These are phyloP conservation scores for Coemansia brasiliensis DNA, from an alignment of 192 early-diverging fungal genomes.

Conservation along the genomic window DNA sequence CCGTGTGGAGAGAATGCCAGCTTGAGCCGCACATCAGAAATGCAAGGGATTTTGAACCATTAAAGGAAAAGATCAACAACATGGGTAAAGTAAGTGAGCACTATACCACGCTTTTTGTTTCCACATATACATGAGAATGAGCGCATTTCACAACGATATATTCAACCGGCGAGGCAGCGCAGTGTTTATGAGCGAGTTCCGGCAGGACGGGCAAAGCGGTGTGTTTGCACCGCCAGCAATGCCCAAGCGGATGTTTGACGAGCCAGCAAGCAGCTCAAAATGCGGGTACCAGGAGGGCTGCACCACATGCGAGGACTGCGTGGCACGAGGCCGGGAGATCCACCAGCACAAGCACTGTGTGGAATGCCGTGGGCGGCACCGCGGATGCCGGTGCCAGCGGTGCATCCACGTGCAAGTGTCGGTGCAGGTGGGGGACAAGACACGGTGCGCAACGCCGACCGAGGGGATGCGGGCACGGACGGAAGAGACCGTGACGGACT, in stretches of 20 bases:
- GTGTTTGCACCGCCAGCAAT: slow-evolving; percentile 40
- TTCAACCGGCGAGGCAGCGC: slow-evolving; percentile 33
- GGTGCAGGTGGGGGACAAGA: not conserved
- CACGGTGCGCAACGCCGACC: slow-evolving; percentile 10
- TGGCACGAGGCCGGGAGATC: slow-evolving; percentile 29
- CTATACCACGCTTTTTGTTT: not conserved
- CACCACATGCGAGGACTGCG: slow-evolving; percentile 45
- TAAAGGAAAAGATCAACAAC: too few species aligned
- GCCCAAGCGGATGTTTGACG: slow-evolving; percentile 40
- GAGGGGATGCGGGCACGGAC: slow-evolving; percentile 22
- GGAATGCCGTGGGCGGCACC: slow-evolving; percentile 24
- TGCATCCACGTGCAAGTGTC: slow-evolving; percentile 21
- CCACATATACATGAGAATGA: slow-evolving; percentile 27
- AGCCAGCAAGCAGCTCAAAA: slow-evolving; percentile 19
- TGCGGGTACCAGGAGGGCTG: slow-evolving; percentile 38
- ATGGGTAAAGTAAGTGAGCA: too few species aligned
- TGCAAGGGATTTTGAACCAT: too few species aligned
- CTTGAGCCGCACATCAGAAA: too few species aligned
- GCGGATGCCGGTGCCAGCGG: slow-evolving; percentile 27
- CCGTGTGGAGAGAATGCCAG: too few species aligned
- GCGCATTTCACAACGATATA: slow-evolving; percentile 48
- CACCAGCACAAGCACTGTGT: slow-evolving; percentile 46
- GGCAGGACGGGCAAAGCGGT: slow-evolving; percentile 31
- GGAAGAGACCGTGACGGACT: slow-evolving; percentile 40
- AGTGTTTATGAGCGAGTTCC: slow-evolving; percentile 25